Evolutionary conservation across 2,329 filamentous ascomycete species (phyloP).

Genomic region (Colletotrichum musicola): DNA sequence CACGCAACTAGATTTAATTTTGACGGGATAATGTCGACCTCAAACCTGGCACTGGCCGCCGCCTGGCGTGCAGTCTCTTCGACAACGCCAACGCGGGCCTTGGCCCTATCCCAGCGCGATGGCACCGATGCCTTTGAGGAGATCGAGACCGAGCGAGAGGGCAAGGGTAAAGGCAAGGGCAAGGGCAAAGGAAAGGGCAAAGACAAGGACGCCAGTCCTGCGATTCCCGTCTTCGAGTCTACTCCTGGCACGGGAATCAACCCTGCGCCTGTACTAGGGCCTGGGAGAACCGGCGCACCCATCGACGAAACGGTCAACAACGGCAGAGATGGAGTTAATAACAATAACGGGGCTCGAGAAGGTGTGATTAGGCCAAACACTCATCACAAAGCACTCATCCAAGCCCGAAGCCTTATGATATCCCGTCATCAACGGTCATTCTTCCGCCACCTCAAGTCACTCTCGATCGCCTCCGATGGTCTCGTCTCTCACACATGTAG

Average conservation of each 20-base stretch:
- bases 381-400: slow-evolving; percentile 8
- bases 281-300: not conserved
- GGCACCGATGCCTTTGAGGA: not conserved
- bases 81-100: slow-evolving; percentile 7
- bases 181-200: slow-evolving; percentile 24
- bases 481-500: not conserved
- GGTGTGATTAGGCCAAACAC: slow-evolving; percentile 22
- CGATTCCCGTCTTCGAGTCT: slow-evolving; percentile 1
- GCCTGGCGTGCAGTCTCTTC: slow-evolving; percentile 17
- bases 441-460: not conserved
- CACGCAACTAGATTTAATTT: not conserved
- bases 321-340: not conserved
- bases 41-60: slow-evolving; percentile 8
- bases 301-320: slow-evolving; percentile 7
- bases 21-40: slow-evolving; percentile 26
- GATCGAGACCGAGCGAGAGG: slow-evolving; percentile 3
- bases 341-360: slow-evolving; percentile 13
- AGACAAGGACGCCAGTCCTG: not conserved
- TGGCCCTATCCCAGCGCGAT: not conserved
- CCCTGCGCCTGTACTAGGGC: slow-evolving; percentile 2
- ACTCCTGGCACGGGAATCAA: not conserved
- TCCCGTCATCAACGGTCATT: not conserved
- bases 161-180: slow-evolving; percentile 8
- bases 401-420: not conserved
- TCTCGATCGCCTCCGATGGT: too few relatives aligned